Conservation (phyloP, 305 asterid genomes). For the Fraxinus floribunda region DNA sequence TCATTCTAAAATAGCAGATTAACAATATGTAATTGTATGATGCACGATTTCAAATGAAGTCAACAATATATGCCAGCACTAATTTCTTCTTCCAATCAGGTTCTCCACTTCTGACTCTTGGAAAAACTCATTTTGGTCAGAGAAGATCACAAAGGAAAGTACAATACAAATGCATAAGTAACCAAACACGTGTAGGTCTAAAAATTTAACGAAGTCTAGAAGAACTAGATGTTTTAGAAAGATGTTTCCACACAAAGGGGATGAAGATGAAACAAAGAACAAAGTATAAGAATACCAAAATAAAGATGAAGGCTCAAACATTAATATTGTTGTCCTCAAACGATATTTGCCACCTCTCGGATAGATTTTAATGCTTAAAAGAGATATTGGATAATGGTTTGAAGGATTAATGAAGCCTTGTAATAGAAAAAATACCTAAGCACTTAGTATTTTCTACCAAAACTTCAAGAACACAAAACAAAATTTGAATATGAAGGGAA, state of each 20-base stretch:
- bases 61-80: neutral
- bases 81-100: neutral
- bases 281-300: neutral
- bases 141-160: neutral
- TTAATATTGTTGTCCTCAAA: neutral
- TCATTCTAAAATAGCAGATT: neutral
- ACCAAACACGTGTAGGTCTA: neutral
- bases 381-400: neutral
- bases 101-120: neutral
- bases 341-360: neutral
- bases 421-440: neutral
- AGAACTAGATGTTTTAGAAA: neutral
- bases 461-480: neutral
- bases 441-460: neutral
- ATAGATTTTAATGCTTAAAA: neutral
- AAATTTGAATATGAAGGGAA: neutral
- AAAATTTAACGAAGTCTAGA: neutral
- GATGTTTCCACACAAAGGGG: neutral
- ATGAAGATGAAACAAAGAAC: neutral
- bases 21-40: neutral
- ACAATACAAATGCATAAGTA: neutral
- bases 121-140: neutral
- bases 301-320: neutral
- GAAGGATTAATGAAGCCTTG: neutral
- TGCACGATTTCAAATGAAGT: neutral